Evolutionary conservation across 345 rosid species (phyloP).

Genomic region (Erodium maritimum): DNA sequence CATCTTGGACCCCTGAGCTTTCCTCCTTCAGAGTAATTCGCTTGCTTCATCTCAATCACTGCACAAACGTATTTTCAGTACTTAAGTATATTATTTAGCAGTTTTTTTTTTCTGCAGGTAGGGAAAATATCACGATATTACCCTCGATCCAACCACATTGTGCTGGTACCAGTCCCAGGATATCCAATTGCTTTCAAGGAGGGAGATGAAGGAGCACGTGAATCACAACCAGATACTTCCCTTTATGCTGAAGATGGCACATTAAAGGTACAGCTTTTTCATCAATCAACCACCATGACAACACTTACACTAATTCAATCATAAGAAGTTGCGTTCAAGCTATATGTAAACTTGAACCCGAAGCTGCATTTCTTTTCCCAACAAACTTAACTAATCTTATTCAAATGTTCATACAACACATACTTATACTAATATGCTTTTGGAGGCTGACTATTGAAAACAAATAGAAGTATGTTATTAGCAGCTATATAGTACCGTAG

Average conservation of each 20-base stretch:
- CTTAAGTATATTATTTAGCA: constrained; percentile 2
- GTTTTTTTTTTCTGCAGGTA: constrained; percentile 38
- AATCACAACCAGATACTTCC: constrained; percentile 28
- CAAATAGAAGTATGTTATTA: too few relatives aligned
- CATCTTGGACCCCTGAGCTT: constrained; percentile 86
- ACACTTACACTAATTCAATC: too few relatives aligned
- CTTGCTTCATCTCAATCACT: constrained; percentile 5
- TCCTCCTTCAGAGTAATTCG: constrained; percentile 56
- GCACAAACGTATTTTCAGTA: constrained; percentile 5
- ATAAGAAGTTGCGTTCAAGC: not conserved
- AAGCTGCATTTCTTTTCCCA: too few relatives aligned
- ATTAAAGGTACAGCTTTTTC: constrained; percentile 33
- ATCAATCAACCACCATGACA: not conserved
- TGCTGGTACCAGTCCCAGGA: constrained; percentile 45
- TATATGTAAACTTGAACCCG: too few relatives aligned
- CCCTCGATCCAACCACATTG: constrained; percentile 38
- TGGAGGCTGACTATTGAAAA: too few relatives aligned
- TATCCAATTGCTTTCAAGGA: constrained; percentile 40
- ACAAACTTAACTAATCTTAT: too few relatives aligned
- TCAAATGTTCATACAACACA: too few relatives aligned
- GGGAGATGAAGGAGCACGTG: constrained; percentile 28
- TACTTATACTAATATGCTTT: too few relatives aligned
- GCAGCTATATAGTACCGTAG: too few relatives aligned
- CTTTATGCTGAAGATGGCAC: constrained; percentile 70
- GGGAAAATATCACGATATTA: constrained; percentile 62